phyloP scores from a whole-genome alignment of 164 flowering plant genomes.

The Vitis rotundifolia region DNA sequence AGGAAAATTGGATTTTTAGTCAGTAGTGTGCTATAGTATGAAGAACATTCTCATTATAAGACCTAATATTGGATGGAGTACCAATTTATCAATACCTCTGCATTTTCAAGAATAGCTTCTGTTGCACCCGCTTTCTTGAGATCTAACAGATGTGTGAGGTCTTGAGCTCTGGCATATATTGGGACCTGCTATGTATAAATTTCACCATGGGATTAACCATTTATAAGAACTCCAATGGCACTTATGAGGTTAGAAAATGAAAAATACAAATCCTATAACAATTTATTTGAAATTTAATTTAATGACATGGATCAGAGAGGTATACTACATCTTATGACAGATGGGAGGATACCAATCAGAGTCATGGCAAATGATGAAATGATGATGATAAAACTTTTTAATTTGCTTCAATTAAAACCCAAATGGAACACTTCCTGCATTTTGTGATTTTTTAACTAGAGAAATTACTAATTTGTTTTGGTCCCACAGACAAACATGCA shows the following conservation, averaged over 20 bases:
- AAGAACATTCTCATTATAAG: neutral
- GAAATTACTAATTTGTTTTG: too few relatives aligned
- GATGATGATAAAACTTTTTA: too few relatives aligned
- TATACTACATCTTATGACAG: too few relatives aligned
- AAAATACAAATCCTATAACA: too few relatives aligned
- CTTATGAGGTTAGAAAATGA: too few relatives aligned
- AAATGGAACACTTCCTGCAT: too few relatives aligned
- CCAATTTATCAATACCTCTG: slow-evolving; percentile 56
- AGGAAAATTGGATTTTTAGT: slow-evolving; percentile 4
- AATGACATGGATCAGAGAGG: too few relatives aligned
- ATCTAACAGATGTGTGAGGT: slow-evolving; percentile 75
- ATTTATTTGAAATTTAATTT: too few relatives aligned
- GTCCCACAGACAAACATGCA: slow-evolving; percentile 5
- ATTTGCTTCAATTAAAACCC: too few relatives aligned
- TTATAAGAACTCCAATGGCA: neutral
- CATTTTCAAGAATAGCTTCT: slow-evolving; percentile 86
- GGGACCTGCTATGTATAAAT: slow-evolving; percentile 56
- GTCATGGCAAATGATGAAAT: too few relatives aligned
- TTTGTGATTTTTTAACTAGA: too few relatives aligned
- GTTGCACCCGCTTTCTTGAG: slow-evolving; percentile 97
- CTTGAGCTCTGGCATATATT: slow-evolving; percentile 90
- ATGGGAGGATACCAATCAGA: too few relatives aligned
- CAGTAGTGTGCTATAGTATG: neutral
- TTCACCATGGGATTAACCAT: neutral
- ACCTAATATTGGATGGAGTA: neutral